Percentiles rank a stretch among this genome's conserved stretches.
phyloP scores from a whole-genome alignment of 352 stramenopile species.

The Phytophthora citrophthora region DNA sequence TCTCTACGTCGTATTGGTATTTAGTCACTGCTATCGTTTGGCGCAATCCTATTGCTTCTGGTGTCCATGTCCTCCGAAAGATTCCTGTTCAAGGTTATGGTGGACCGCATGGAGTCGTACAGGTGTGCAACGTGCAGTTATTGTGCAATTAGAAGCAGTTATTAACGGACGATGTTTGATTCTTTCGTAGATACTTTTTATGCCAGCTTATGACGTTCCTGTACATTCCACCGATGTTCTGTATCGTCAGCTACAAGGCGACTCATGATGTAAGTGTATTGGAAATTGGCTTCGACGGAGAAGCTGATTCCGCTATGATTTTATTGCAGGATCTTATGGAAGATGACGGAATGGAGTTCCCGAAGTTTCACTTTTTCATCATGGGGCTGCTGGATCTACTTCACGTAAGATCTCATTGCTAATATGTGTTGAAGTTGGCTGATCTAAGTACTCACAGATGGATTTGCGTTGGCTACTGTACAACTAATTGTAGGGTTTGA shows the following conservation, averaged over 20 bases:
- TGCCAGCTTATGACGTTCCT: slow-evolving; percentile 89
- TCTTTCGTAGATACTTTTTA: slow-evolving; percentile 76
- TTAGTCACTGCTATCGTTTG: slow-evolving; percentile 81
- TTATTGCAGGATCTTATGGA: slow-evolving; percentile 79
- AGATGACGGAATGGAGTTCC: slow-evolving; percentile 86
- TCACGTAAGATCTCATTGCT: slow-evolving; percentile 53
- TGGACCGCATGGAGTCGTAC: slow-evolving; percentile 91
- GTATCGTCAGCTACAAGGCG: slow-evolving; percentile 86
- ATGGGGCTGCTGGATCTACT: slow-evolving; percentile 87
- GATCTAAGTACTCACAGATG: slow-evolving; percentile 1
- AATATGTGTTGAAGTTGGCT: neutral
- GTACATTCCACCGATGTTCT: slow-evolving; percentile 89
- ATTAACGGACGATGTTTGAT: neutral
- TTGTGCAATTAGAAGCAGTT: neutral
- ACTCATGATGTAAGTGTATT: slow-evolving; percentile 62
- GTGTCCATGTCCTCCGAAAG: slow-evolving; percentile 82
- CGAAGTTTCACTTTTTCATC: slow-evolving; percentile 87
- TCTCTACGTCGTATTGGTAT: neutral
- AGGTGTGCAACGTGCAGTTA: slow-evolving; percentile 41
- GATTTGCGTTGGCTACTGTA: slow-evolving; percentile 2
- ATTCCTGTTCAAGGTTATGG: slow-evolving; percentile 90
- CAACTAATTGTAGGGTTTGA: slow-evolving; percentile 58
- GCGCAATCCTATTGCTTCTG: slow-evolving; percentile 74
- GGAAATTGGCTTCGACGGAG: no score
- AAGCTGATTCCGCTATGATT: no score